Evolutionary conservation across 768 basidiomycete species (phyloP), one percentile per base, ranked within the genome.

Genomic region (Agaricus sinodeliciosus): DNA sequence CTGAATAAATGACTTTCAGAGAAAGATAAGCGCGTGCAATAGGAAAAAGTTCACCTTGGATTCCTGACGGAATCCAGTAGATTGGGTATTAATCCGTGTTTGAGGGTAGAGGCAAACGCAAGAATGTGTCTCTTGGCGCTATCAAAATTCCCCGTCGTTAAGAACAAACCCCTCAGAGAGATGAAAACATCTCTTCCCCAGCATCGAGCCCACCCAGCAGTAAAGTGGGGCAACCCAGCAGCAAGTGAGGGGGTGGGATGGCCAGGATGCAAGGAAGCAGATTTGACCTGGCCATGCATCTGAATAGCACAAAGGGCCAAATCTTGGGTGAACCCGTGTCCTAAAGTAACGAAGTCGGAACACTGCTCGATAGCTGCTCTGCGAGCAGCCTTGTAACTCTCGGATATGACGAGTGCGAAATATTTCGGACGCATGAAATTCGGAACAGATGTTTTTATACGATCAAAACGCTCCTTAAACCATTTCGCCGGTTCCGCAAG

Each of bases 151-250:
- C 96, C 94, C 0, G 94, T 97, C 0, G 93, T 87, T 63, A 98
- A 72, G 72, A 98, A 95, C 35, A 99, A 73, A 0, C 96, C 96
- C 54, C 92, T 82, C 16, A 96, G 69, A 2, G 93, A 95, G 64
- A 96, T 96, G 69, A 95, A 96, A 1, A 91, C 85, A 61, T 92
- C 89, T 18, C 96, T 82, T 2, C 96, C 96, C 96, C 96, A 99
- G 64, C 90, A 93, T 46, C 96, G 79, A 12, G 94, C 94, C 96
- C 96, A 99, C 4, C 86, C 85, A 7, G 87, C 72, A 1, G 90
- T 75, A 64, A 99, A 98, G 69, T 98, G 96, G 4, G 96, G 94
- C 26, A 98, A 72, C 16, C 96, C 96, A 22, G 96, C 96, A 9
- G 96, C 94, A 31, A 99, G 75, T 3, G 88, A 91, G 3, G 96